Percentiles rank a stretch among this genome's conserved stretches.
Conservation (phyloP, 768 basidiomycete species). For the Auricularia sp. region DNA sequence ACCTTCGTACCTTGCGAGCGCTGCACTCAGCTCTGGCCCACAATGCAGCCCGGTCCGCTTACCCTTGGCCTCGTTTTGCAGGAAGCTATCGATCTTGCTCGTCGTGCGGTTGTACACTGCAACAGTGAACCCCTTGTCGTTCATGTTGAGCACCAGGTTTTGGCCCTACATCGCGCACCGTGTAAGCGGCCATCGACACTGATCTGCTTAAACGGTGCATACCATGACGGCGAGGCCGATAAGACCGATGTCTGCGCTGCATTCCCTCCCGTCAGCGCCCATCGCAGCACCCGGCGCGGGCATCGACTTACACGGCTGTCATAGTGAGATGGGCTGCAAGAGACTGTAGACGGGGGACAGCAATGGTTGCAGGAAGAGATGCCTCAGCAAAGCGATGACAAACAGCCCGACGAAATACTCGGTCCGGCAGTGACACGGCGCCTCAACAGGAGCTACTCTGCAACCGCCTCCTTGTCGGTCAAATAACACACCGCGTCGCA, state of each 20-base stretch:
- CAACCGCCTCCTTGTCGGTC: not conserved
- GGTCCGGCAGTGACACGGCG: not conserved
- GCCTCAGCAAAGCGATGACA: not conserved
- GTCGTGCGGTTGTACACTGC: constrained; percentile 96
- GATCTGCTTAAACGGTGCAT: constrained; percentile 17
- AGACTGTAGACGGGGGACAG: not conserved
- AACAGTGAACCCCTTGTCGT: constrained; percentile 98
- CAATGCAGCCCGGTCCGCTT: constrained; percentile 24
- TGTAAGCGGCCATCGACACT: constrained; percentile 9
- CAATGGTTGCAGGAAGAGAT: constrained; percentile 1
- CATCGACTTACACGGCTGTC: not conserved
- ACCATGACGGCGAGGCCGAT: constrained; percentile 99
- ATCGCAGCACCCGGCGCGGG: not conserved
- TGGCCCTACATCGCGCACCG: constrained; percentile 54
- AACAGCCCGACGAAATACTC: not conserved
- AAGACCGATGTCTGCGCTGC: constrained; percentile 93
- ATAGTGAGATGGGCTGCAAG: not conserved
- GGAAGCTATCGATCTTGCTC: constrained; percentile 91
- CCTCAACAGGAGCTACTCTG: not conserved
- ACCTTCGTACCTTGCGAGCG: constrained; percentile 72
- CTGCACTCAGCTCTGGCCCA: not conserved
- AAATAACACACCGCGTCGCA: not conserved
- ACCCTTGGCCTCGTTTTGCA: constrained; percentile 98
- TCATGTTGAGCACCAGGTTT: constrained; percentile 97
- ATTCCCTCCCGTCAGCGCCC: not conserved